A percentile compares a stretch with the other conserved stretches of the same genome.
Conservation (phyloP, 345 rosid species). For the Murraya koenigii region DNA sequence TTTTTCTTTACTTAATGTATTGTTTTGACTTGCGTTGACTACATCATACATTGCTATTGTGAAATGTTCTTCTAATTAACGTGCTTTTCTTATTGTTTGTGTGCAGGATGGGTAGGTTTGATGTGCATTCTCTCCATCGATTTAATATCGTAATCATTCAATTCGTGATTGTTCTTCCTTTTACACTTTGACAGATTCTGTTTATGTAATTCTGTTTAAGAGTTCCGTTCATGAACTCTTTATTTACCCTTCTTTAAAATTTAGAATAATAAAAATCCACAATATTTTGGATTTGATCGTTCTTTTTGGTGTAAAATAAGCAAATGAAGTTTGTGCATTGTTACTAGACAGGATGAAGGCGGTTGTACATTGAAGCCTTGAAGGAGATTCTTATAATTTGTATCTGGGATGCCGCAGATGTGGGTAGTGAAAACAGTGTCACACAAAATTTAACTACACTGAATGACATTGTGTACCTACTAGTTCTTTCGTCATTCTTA, state of each 20-base stretch:
- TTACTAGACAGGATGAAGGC: background rate
- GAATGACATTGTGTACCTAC: background rate
- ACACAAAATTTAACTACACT: background rate
- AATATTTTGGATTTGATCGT: background rate
- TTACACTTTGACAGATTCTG: background rate
- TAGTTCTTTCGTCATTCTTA: background rate
- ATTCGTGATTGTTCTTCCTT: constrained; percentile 22
- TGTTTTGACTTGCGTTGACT: background rate
- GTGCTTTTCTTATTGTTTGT: constrained; percentile 11
- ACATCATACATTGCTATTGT: background rate
- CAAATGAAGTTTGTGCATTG: background rate
- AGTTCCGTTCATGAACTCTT: background rate
- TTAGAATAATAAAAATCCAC: background rate
- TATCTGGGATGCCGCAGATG: background rate
- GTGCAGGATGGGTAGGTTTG: constrained; percentile 78
- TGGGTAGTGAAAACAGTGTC: background rate
- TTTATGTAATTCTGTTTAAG: background rate
- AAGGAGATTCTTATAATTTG: background rate
- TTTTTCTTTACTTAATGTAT: background rate
- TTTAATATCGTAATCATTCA: background rate
- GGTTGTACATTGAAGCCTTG: background rate
- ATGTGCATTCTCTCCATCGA: constrained; percentile 10
- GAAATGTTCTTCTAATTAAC: background rate
- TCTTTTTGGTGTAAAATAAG: background rate
- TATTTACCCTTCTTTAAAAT: background rate